Evolutionary conservation across 768 basidiomycete genomes (phyloP).

Genomic region (Tylopilus vinaceipallidus): DNA sequence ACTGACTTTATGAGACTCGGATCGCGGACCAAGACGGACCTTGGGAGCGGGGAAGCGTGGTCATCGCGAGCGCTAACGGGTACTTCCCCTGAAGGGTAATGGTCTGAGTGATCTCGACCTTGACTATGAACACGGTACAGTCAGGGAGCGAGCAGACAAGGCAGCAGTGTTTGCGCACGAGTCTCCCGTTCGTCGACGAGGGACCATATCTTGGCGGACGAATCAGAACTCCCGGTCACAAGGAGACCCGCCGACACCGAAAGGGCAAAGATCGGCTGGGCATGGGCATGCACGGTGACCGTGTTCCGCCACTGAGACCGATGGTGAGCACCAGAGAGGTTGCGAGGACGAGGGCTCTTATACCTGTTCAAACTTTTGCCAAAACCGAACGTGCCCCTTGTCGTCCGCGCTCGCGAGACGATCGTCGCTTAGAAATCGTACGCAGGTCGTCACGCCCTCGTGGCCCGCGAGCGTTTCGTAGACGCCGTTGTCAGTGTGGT

Average conservation of each 20-base stretch:
- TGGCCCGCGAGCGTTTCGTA: slow-evolving; percentile 75
- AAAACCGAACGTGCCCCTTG: slow-evolving; percentile 61
- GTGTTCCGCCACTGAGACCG: slow-evolving; percentile 54
- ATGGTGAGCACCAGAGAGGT: slow-evolving; percentile 8
- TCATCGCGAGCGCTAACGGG: slow-evolving; percentile 67
- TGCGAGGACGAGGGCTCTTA: not conserved
- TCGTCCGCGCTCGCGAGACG: slow-evolving; percentile 74
- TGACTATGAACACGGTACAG: slow-evolving; percentile 27
- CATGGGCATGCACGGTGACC: slow-evolving; percentile 55
- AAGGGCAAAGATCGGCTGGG: slow-evolving; percentile 67
- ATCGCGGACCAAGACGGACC: slow-evolving; percentile 42
- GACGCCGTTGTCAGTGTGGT: slow-evolving; percentile 51
- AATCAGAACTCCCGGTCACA: slow-evolving; percentile 83
- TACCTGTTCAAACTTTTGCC: slow-evolving; percentile 44
- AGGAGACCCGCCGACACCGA: slow-evolving; percentile 48
- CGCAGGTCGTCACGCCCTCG: slow-evolving; percentile 67
- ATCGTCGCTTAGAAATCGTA: slow-evolving; percentile 59
- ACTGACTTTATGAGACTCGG: not conserved
- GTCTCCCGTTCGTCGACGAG: slow-evolving; percentile 29
- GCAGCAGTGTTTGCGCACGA: slow-evolving; percentile 23
- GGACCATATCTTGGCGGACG: slow-evolving; percentile 73
- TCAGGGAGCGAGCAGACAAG: slow-evolving; percentile 2
- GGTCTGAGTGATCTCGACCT: slow-evolving; percentile 48
- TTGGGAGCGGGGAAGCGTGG: slow-evolving; percentile 61
- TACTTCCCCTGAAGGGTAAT: slow-evolving; percentile 67